Evolutionary conservation across 2,329 filamentous ascomycete species (phyloP), one percentile per base, ranked within the genome.

Genomic region (Trichoderma citrinoviride): DNA sequence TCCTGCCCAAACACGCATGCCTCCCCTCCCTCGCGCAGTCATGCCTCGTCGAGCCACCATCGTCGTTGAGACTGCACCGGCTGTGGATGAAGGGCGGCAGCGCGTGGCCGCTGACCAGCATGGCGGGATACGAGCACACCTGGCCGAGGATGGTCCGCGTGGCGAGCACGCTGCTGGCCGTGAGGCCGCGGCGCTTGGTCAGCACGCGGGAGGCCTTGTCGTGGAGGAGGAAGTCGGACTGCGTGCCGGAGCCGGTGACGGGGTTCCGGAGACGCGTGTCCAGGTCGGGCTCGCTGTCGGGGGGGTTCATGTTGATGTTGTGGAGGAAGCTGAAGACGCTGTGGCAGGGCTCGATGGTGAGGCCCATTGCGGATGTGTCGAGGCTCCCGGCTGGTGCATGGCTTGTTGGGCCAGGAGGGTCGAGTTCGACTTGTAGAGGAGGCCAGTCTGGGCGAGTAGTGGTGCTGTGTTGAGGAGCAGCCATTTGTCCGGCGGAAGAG

Each of bases 61-160:
- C n/a, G n/a, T 66, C 65, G 29, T 65, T 49, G 12, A 70, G 7
- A n/a, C 56, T 27, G 43, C 66, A 68, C 60, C 49, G 52, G 27
- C 64, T 66, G 5, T 67, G 64, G n/a, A 71, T 69, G n/a, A 70
- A 71, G 0, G 69, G 69, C 2, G 69, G 69, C 1, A 71, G 65
- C 3, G 33, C 19, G 10, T 54, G 41, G 10, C 68, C 68, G 7
- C 65, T 53, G 19, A 67, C 62, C 55, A 71, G 56, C 68, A 71
- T 68, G 23, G 46, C 60, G 1, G 68, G 68, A 43, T 70, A 71
- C 3, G 61, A 61, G 3, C 64, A 62, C n/a, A 70, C 43, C 15
- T 71, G 69, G 1, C 69, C 69, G 2, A 68, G 25, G 27, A 71
- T 65, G 14, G 67, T 66, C 19, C 66, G 61, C n/a, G 60, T 66